Conservation (phyloP, 192 early-diverging fungal genomes). For the Linnemannia exigua region DNA sequence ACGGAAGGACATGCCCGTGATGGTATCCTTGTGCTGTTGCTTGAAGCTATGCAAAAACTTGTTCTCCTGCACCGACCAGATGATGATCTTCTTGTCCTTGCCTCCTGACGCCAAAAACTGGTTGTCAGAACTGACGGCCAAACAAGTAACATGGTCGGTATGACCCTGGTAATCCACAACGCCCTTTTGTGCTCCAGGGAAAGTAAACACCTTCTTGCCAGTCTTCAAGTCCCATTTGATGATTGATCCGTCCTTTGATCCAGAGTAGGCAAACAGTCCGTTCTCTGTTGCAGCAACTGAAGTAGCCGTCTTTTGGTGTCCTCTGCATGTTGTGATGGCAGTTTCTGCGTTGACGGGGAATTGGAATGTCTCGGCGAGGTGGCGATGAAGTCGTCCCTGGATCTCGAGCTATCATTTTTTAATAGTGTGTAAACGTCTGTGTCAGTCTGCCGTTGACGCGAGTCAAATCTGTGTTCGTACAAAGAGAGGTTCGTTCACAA, state of each 20-base stretch:
- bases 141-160: conserved; percentile 78
- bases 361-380: conserved; percentile 52
- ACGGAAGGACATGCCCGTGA: conserved; percentile 90
- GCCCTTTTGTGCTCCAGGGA: conserved; percentile 83
- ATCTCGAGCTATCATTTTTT: conserved; percentile 45
- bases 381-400: conserved; percentile 35
- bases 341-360: conserved; percentile 56
- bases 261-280: conserved; percentile 82
- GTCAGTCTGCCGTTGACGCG: too few relatives aligned
- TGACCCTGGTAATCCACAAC: conserved; percentile 77
- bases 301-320: conserved; percentile 86
- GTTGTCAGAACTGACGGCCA: conserved; percentile 79
- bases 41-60: conserved; percentile 80
- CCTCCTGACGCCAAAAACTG: conserved; percentile 88
- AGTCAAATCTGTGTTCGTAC: neutral
- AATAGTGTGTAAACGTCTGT: neutral
- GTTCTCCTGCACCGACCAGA: conserved; percentile 90
- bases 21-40: conserved; percentile 91
- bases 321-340: conserved; percentile 62
- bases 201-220: conserved; percentile 74
- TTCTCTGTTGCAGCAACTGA: conserved; percentile 80
- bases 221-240: conserved; percentile 89
- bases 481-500: conserved; percentile 19
- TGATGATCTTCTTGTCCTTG: conserved; percentile 89
- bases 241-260: conserved; percentile 93